Evolutionary conservation across 495 filamentous ascomycete genomes (phyloP).

Genomic region (Neurospora sp.): DNA sequence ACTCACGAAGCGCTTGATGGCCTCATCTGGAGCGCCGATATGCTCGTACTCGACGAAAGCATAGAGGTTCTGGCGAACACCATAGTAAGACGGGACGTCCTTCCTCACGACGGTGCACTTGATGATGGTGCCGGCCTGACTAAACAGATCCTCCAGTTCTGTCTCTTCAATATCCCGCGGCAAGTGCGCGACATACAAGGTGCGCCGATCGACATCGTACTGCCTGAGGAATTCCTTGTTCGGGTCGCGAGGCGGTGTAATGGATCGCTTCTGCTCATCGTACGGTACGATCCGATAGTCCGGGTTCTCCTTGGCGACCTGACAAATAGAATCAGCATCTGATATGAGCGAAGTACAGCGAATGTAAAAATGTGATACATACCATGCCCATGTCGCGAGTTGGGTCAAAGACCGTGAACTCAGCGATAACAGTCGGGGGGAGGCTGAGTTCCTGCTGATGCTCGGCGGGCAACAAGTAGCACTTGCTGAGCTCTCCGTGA

Average conservation of each 20-base stretch:
- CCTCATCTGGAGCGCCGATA: slow-evolving; percentile 24
- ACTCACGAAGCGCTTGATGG: slow-evolving; percentile 22
- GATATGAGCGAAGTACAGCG: slow-evolving; percentile 2
- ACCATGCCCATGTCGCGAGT: slow-evolving; percentile 30
- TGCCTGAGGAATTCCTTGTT: slow-evolving; percentile 25
- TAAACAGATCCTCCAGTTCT: slow-evolving; percentile 28
- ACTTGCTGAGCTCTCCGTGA: slow-evolving; percentile 29
- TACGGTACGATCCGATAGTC: slow-evolving; percentile 22
- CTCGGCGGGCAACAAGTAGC: slow-evolving; percentile 18
- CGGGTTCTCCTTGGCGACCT: slow-evolving; percentile 20
- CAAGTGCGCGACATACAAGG: slow-evolving; percentile 43
- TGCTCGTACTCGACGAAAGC: slow-evolving; percentile 43
- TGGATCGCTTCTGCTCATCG: slow-evolving; percentile 20
- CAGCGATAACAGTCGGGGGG: slow-evolving; percentile 39
- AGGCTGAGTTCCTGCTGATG: slow-evolving; percentile 20
- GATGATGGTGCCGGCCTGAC: slow-evolving; percentile 29
- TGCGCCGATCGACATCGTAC: slow-evolving; percentile 39
- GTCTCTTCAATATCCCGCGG: slow-evolving; percentile 27
- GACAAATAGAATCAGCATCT: slow-evolving; percentile 3
- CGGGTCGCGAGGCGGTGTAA: slow-evolving; percentile 9
- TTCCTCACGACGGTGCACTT: slow-evolving; percentile 31
- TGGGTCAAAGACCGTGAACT: slow-evolving; percentile 37
- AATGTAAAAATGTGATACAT: slow-evolving; percentile 9
- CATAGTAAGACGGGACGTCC: slow-evolving; percentile 1
- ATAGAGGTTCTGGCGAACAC: slow-evolving; percentile 27